Evolutionary conservation across 176 grass and related monocot species (phyloP).

Genomic region (Bolboschoenus planiculmis): DNA sequence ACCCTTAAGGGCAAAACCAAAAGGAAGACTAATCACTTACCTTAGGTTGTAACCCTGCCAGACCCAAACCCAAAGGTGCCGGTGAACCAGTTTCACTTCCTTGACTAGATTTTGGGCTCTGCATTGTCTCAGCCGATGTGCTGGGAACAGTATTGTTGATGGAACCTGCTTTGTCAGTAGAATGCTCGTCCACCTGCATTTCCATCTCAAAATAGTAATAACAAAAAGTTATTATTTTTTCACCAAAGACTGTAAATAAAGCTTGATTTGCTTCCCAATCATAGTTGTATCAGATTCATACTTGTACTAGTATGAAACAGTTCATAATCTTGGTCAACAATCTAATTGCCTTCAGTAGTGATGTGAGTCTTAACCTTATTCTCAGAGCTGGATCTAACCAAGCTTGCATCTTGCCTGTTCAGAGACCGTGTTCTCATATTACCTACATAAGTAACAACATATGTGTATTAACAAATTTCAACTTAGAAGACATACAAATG

Average conservation of each 20-base stretch:
- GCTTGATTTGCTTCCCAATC: not conserved
- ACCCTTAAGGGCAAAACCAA: not conserved
- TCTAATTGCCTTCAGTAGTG: not conserved
- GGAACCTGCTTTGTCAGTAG: not conserved
- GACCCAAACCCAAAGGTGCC: conserved; percentile 66
- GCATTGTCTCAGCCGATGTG: conserved; percentile 38
- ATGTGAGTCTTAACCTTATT: conserved; percentile 5
- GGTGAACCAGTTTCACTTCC: conserved; percentile 30
- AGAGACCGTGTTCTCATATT: conserved; percentile 15
- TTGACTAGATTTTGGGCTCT: conserved; percentile 29
- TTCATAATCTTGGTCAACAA: not conserved
- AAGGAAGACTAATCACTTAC: conserved; percentile 28
- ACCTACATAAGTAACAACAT: conserved; percentile 2
- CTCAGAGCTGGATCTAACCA: conserved; percentile 4
- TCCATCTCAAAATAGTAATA: conserved; percentile 2
- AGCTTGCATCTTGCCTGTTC: conserved; percentile 11
- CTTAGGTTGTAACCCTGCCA: conserved; percentile 74
- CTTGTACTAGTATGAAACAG: not conserved
- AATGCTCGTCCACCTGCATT: not conserved
- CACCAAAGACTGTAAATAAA: not conserved
- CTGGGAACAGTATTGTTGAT: conserved; percentile 23
- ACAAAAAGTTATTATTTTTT: not conserved
- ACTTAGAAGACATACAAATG: not conserved
- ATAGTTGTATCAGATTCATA: not conserved
- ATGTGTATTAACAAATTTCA: not conserved